Evolutionary conservation across 495 filamentous ascomycete species (phyloP), one percentile per base, ranked within the genome.

Genomic region (Neurospora tetraspora): DNA sequence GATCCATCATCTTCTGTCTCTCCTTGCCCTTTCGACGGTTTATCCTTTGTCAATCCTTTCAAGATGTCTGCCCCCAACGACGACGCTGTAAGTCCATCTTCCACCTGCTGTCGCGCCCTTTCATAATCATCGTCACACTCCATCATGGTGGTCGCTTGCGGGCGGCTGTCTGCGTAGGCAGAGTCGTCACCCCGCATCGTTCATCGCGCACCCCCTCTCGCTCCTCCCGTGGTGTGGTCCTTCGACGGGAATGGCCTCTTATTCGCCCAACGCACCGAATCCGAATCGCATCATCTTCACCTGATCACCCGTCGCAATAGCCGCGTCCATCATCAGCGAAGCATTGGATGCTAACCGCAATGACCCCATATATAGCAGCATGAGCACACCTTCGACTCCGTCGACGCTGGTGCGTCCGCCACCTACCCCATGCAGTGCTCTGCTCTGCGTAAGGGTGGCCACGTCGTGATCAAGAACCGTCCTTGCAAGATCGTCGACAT

Each of bases 401-500:
- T 90, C 86, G 93, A 96, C 86, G 93, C 96, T 79, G 96, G 95
- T 84, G 94, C 95, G 75, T 98, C 96, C 72, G 80, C 86, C 82
- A 99, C 96, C 81, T 97, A 82, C 87, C 96, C 96, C 77, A 95
- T 96, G 93, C 96, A 99, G 88, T 99, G 96, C 86, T 99, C 96
- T 85, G 95, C 96, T 77, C 89, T 99, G 87, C 90, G 96, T 80
- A 98, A 99, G 94, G 96, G 95, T 90, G 96, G 96, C 77, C 89
- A 90, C 79, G 96, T 99, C 86, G 92, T 95, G 80, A 98, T 99
- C 86, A 98, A 99, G 90, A 85, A 87, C 82, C 95, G 96, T 78
- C 96, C 96, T 75, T 99, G 96, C 94, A 98, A 98, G 91, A 99
- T 99, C 79, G 93, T 98, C 83, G 96, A 98, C 81, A 99, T 99